Evolutionary conservation across 2,329 filamentous ascomycete genomes (phyloP).

Genomic region (Lachnum nothofagi): DNA sequence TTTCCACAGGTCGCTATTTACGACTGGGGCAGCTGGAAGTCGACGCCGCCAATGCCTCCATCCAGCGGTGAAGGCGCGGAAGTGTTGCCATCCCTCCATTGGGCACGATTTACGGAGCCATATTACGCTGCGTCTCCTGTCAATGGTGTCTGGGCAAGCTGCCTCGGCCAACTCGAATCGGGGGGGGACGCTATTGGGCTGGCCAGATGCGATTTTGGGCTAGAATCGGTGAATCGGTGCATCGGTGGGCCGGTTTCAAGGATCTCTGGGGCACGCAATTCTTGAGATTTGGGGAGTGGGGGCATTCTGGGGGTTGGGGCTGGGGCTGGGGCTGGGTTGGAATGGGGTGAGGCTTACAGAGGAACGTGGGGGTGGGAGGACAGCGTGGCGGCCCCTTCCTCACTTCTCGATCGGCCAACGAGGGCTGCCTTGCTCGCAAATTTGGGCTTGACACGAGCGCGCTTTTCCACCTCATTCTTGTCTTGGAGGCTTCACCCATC

Average conservation of each 20-base stretch:
- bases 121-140: too few relatives aligned
- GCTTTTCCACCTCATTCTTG: too few relatives aligned
- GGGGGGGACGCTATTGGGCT: not conserved
- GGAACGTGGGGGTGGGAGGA: not conserved
- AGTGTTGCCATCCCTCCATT: too few relatives aligned
- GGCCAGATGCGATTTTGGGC: not conserved
- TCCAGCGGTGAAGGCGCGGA: too few relatives aligned
- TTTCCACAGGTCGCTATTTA: too few relatives aligned
- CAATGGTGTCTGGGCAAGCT: not conserved
- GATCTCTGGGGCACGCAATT: not conserved
- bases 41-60: too few relatives aligned
- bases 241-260: not conserved
- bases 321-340: not conserved
- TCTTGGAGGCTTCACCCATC: too few relatives aligned
- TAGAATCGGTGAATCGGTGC: not conserved
- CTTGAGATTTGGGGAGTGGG: not conserved
- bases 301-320: not conserved
- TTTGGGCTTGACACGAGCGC: not conserved
- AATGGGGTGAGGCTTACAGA: constrained; percentile 7
- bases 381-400: not conserved
- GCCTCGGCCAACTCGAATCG: not conserved
- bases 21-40: too few relatives aligned
- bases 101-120: too few relatives aligned
- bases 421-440: not conserved
- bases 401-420: not conserved